phyloP scores from a whole-genome alignment of 2,329 filamentous ascomycete genomes.

The Fusarium sp. region DNA sequence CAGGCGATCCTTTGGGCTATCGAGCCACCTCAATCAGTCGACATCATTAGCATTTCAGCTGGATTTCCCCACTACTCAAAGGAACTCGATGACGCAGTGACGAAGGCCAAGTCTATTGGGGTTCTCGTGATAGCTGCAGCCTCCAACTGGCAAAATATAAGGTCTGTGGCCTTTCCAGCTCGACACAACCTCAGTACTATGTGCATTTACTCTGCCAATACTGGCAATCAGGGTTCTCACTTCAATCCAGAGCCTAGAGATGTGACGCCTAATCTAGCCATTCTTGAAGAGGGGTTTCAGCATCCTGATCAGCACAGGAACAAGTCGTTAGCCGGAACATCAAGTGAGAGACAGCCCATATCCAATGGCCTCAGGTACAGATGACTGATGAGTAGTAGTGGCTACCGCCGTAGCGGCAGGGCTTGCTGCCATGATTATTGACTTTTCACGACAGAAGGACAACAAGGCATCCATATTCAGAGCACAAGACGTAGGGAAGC shows the following conservation, averaged over 20 bases:
- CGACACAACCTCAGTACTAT: background rate
- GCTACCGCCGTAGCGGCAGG: accelerated
- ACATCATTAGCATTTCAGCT: background rate
- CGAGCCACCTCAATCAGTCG: accelerated
- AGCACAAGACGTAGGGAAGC: background rate
- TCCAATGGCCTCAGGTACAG: background rate
- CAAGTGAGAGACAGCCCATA: background rate
- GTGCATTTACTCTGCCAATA: background rate
- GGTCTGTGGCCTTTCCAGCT: background rate
- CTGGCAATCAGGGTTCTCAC: background rate
- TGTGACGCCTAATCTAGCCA: background rate
- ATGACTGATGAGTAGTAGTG: background rate
- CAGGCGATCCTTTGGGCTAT: background rate
- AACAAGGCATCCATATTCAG: background rate
- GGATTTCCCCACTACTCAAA: background rate
- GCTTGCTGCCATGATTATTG: accelerated
- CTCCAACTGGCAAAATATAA: accelerated
- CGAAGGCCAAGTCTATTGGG: accelerated
- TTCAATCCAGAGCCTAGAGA: background rate
- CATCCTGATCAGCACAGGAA: background rate
- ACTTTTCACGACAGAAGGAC: background rate
- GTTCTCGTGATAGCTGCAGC: accelerated
- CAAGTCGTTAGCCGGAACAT: accelerated
- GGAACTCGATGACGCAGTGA: accelerated
- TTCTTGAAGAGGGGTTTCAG: accelerated